These are phyloP conservation scores for Podospora pseudoanserina DNA, from an alignment of 495 filamentous ascomycete genomes.

Conservation along the genomic window DNA sequence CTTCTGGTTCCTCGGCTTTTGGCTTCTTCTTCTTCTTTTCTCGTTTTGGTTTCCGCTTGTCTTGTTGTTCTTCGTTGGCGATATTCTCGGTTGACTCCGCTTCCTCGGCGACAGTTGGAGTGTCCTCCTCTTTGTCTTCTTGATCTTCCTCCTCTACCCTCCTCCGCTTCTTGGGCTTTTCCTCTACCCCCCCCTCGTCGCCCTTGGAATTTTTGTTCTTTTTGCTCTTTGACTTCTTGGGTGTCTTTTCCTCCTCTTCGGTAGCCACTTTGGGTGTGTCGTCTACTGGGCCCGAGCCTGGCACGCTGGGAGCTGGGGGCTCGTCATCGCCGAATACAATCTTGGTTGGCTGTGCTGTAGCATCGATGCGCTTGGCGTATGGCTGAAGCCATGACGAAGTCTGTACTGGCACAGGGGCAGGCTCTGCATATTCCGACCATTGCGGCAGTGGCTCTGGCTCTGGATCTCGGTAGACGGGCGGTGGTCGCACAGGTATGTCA, in stretches of 20 bases:
- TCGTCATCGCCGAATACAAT: slow-evolving; percentile 11
- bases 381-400: slow-evolving; percentile 9
- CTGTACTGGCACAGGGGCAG: neutral
- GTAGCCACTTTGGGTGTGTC: slow-evolving; percentile 1
- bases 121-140: neutral
- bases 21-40: slow-evolving; percentile 41
- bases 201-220: neutral
- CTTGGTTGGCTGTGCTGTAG: neutral
- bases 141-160: neutral
- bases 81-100: neutral
- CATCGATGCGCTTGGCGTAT: slow-evolving; percentile 5
- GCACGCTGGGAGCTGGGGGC: neutral
- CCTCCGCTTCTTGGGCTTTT: neutral
- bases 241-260: slow-evolving; percentile 2
- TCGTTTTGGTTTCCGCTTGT: slow-evolving; percentile 16
- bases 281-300: slow-evolving; percentile 4
- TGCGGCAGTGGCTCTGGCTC: neutral
- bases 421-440: neutral
- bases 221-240: neutral
- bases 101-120: neutral
- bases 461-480: neutral
- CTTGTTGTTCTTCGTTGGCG: neutral
- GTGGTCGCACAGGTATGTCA: slow-evolving; percentile 4
- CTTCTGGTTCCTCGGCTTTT: slow-evolving; percentile 18
- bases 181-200: neutral